phyloP scores from a whole-genome alignment of 2,329 filamentous ascomycete species.

The Leptographium wingfieldii region DNA sequence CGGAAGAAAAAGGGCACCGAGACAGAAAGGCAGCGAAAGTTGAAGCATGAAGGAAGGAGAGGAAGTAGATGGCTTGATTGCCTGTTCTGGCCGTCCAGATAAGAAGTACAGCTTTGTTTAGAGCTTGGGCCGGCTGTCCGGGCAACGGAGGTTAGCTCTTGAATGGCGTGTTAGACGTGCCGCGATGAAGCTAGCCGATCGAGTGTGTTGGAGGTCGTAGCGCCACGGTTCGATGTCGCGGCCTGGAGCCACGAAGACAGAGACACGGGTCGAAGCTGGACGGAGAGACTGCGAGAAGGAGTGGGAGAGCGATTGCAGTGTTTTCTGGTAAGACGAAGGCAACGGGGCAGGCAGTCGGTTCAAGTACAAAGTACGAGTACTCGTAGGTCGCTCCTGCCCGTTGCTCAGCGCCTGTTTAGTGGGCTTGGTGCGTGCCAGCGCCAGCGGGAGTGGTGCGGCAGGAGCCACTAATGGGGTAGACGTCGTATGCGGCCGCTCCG shows the following conservation, averaged over 20 bases:
- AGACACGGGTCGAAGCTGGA: background rate
- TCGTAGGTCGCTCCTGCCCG: background rate
- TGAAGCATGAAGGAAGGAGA: background rate
- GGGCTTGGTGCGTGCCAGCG: background rate
- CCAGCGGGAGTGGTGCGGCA: background rate
- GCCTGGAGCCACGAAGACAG: background rate
- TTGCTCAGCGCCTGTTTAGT: background rate
- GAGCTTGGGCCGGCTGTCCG: constrained; percentile 14
- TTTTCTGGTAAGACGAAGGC: background rate
- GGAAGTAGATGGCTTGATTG: background rate
- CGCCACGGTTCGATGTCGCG: background rate
- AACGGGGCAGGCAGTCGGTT: background rate
- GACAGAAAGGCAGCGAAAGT: background rate
- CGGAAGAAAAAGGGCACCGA: background rate
- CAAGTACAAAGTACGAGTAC: background rate
- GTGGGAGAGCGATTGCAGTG: background rate
- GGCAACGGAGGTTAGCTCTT: constrained; percentile 9
- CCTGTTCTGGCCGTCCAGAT: constrained; percentile 4
- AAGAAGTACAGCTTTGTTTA: constrained; percentile 4
- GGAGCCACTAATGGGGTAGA: background rate
- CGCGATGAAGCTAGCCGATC: background rate
- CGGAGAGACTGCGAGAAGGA: background rate
- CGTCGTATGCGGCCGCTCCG: background rate
- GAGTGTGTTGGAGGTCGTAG: background rate
- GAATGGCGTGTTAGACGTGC: background rate